These are phyloP conservation scores for Ogataea paraovalis DNA, from an alignment of 805 yeast species.

Conservation along the genomic window DNA sequence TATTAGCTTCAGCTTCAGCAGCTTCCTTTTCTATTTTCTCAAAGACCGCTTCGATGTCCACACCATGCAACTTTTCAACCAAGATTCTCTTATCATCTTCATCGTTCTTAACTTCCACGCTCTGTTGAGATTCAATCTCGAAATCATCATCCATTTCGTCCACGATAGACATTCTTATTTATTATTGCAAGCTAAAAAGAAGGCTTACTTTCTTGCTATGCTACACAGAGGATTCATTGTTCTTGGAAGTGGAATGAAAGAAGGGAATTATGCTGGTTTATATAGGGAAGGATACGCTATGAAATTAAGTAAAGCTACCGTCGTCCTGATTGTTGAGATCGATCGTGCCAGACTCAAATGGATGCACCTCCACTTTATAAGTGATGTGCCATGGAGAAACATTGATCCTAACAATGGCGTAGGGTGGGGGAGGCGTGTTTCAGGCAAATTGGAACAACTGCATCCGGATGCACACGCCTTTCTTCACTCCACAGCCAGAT, in stretches of 20 bases:
- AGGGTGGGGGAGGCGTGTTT: neutral
- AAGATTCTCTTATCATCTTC: conserved; percentile 27
- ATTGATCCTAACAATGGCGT: neutral
- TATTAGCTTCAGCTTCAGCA: conserved; percentile 28
- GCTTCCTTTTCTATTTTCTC: conserved; percentile 33
- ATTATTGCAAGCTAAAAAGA: too few species aligned
- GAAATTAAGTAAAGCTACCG: neutral
- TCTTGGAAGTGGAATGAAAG: neutral
- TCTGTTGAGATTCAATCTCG: conserved; percentile 14
- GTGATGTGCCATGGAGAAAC: neutral
- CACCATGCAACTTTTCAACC: conserved; percentile 27
- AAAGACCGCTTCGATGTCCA: conserved; percentile 35
- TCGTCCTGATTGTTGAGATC: too few species aligned
- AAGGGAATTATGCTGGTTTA: neutral
- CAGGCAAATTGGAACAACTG: too few species aligned
- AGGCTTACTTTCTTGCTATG: too few species aligned
- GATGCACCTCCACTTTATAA: neutral
- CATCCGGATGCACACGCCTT: too few species aligned
- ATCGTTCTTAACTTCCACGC: conserved; percentile 20
- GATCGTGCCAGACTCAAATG: neutral
- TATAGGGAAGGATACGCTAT: neutral
- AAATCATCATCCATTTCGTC: neutral
- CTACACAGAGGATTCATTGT: too few species aligned
- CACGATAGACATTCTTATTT: neutral
- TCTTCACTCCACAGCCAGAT: too few species aligned